Conservation (phyloP, 192 early-diverging fungal genomes). For the Backusella psychrophila region DNA sequence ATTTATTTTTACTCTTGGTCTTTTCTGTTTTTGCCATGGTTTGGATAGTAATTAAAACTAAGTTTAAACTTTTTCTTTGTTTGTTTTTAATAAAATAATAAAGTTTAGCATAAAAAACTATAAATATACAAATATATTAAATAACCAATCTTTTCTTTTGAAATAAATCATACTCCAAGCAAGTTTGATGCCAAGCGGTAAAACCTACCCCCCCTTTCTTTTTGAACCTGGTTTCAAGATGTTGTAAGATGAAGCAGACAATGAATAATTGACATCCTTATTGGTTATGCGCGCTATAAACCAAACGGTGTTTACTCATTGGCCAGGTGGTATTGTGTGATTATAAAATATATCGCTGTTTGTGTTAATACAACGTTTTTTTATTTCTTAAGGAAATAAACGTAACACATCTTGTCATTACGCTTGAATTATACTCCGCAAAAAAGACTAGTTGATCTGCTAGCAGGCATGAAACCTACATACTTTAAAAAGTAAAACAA, state of each 20-base stretch:
- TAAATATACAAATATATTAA: slow-evolving; percentile 6
- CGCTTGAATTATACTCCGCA: background rate
- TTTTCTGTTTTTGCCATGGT: slow-evolving; percentile 1
- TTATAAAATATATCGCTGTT: background rate
- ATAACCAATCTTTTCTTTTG: background rate
- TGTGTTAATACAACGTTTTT: background rate
- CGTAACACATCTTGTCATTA: background rate
- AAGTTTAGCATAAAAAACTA: background rate
- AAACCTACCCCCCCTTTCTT: background rate
- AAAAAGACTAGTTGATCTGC: background rate
- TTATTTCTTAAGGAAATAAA: background rate
- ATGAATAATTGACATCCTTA: background rate
- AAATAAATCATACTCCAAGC: background rate
- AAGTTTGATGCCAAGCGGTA: background rate
- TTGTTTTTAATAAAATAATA: slow-evolving; percentile 6
- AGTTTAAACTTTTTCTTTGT: background rate
- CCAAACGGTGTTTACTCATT: background rate
- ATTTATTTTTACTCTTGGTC: background rate
- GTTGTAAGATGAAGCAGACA: background rate
- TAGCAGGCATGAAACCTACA: background rate
- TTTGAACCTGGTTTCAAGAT: background rate
- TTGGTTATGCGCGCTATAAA: background rate
- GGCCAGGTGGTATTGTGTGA: background rate
- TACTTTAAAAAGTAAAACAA: background rate
- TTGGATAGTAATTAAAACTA: background rate